Conservation (phyloP, 345 rosid species). For the Brassica cretica region DNA sequence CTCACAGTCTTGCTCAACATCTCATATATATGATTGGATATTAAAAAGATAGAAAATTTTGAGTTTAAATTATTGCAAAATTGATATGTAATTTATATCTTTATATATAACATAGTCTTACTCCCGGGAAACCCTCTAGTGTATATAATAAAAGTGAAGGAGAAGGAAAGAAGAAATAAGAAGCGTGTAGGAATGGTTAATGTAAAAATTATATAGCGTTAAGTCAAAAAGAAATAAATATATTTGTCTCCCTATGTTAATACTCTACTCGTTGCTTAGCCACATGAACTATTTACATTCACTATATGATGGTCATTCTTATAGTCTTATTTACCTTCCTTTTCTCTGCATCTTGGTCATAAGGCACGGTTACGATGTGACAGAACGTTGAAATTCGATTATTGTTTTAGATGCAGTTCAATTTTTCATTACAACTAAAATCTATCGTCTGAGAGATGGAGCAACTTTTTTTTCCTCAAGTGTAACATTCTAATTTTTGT, state of each 20-base stretch:
- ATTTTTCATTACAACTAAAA: too few relatives aligned
- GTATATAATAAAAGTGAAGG: not conserved
- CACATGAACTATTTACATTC: conserved; percentile 7
- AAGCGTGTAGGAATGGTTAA: conserved; percentile 27
- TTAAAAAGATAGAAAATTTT: too few relatives aligned
- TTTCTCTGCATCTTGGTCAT: not conserved
- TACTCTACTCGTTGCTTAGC: conserved; percentile 15
- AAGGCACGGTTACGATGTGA: not conserved
- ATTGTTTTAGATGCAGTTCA: not conserved
- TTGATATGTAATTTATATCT: not conserved
- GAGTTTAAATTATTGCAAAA: too few relatives aligned
- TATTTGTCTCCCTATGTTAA: conserved; percentile 27
- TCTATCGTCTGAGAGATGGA: too few relatives aligned
- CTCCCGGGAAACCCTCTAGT: not conserved
- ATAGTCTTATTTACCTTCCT: not conserved
- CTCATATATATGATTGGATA: too few relatives aligned
- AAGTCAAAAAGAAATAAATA: conserved; percentile 32
- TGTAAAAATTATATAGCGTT: conserved; percentile 15
- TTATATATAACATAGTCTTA: not conserved
- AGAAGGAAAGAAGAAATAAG: not conserved
- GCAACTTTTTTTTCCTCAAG: too few relatives aligned
- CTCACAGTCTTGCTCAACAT: too few relatives aligned
- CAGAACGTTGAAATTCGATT: not conserved
- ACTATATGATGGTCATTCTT: not conserved
- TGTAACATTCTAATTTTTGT: too few relatives aligned